phyloP scores from a whole-genome alignment of 2,329 filamentous ascomycete genomes.

The Aspergillus sp. region DNA sequence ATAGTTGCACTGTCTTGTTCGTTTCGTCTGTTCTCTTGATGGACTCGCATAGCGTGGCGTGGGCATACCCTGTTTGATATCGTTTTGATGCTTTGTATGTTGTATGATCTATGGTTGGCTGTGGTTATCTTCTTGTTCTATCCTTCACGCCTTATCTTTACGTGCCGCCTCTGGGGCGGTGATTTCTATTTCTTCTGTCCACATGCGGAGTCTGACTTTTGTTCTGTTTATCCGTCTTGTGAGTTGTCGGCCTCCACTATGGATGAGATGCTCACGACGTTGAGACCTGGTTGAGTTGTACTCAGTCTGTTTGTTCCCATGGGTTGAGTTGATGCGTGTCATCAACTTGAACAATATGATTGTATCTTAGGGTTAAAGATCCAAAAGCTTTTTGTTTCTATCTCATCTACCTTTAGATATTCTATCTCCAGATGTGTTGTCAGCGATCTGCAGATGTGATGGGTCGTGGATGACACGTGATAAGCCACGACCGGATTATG shows the following conservation, averaged over 20 bases:
- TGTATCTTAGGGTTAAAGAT: too few species aligned
- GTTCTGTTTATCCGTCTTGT: background rate
- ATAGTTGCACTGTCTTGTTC: slow-evolving; percentile 31
- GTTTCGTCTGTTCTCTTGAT: slow-evolving; percentile 20
- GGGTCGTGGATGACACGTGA: too few species aligned
- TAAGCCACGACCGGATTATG: too few species aligned
- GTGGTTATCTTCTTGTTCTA: background rate
- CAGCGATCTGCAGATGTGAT: too few species aligned
- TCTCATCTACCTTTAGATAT: too few species aligned
- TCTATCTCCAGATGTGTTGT: too few species aligned
- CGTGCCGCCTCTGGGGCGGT: slow-evolving; percentile 6
- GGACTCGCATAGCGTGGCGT: slow-evolving; percentile 45
- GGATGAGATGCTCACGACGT: background rate
- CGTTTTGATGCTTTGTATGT: slow-evolving; percentile 21
- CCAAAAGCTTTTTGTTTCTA: too few species aligned
- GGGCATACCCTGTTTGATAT: slow-evolving; percentile 35
- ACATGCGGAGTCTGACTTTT: slow-evolving; percentile 8
- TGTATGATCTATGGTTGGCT: slow-evolving; percentile 21
- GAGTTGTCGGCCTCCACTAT: background rate
- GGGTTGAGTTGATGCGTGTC: too few species aligned
- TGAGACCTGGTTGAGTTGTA: too few species aligned
- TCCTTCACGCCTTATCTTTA: slow-evolving; percentile 6
- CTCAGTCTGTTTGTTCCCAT: too few species aligned
- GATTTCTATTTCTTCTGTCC: slow-evolving; percentile 5
- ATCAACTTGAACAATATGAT: too few species aligned